A percentile compares a stretch with the other conserved stretches of the same genome.
phyloP scores from a whole-genome alignment of 192 early-diverging fungal genomes.

The Entomortierella lignicola region DNA sequence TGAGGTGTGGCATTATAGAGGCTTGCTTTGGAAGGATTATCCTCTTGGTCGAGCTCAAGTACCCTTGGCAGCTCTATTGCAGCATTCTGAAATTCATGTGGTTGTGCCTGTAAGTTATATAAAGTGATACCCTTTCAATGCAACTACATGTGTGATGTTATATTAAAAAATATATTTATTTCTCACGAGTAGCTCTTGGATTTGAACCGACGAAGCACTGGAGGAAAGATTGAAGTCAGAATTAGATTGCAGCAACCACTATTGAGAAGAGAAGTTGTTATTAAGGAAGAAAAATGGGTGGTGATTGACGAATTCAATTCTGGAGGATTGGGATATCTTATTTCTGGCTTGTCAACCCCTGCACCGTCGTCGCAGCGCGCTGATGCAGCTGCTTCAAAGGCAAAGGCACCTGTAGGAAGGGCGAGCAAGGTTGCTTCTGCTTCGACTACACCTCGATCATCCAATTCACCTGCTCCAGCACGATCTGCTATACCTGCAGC shows the following conservation, averaged over 20 bases:
- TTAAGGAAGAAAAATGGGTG: conserved; percentile 74
- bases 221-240: conserved; percentile 74
- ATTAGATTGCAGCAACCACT: conserved; percentile 75
- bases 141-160: no score
- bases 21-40: conserved; percentile 65
- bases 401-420: conserved; percentile 4
- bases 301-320: conserved; percentile 65
- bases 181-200: conserved; percentile 67
- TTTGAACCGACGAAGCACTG: conserved; percentile 67
- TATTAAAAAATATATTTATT: no score
- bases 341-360: not conserved
- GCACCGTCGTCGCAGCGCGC: conserved; percentile 3
- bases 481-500: not conserved
- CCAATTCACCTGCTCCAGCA: not conserved
- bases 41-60: conserved; percentile 70
- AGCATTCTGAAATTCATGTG: conserved; percentile 73
- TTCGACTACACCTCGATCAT: not conserved
- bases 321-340: conserved; percentile 34
- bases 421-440: conserved; percentile 3
- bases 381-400: not conserved
- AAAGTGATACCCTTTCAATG: no score
- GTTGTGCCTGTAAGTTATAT: conserved; percentile 67
- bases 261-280: conserved; percentile 64
- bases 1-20: conserved; percentile 75
- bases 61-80: conserved; percentile 66